Evolutionary conservation across 1,139 yeast species (phyloP), one percentile per base, ranked within the genome.

Genomic region (Meyerozyma athensensis): DNA sequence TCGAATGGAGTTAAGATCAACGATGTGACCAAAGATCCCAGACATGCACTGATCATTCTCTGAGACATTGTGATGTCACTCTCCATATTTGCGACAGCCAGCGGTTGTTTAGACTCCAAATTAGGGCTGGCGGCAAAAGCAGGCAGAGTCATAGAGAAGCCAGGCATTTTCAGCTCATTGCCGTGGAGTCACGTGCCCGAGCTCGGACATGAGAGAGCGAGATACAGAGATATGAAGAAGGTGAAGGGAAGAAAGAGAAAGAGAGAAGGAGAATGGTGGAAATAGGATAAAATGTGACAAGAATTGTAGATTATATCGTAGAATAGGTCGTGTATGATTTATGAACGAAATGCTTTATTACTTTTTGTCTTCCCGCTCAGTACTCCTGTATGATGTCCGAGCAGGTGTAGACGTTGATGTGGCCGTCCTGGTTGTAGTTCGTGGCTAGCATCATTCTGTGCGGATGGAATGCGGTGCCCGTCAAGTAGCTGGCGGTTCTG

Each of bases 401-500:
- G 52, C 77, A 70, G 18, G 56, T 49, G 49, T 83, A 86, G 19
- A 90, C 65, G 47, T 78, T 78, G 35, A 90, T 80, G 46, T 76
- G 77, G 1, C 90, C 73, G 53, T 86, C 95, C 52, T 86, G 95
- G 40, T 81, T 76, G 54, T 85, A 85, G 50, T 84, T 82, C 1
- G 87, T 86, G 1, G 97, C 97, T 57, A 92, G 58, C 75, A 86
- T 78, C 96, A 92, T 86, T 45, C 94, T 69, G 56, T 94, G 98
- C 2, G 99, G 99, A 56, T 92, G 99, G 58, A 92, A 79, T 0
- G 83, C 72, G 43, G 89, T 60, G 9, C 79, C 68, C 5, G 90
- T 79, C 38, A 86, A 68, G 49, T 80, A 83, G 39, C 63, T 64
- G 22, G 74, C 66, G 10, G 74, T 71, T 41, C 78, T 51, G 37